Base-by-base conservation (phyloP, 192 early-diverging fungal genomes). In the Podila verticillata region DNA sequence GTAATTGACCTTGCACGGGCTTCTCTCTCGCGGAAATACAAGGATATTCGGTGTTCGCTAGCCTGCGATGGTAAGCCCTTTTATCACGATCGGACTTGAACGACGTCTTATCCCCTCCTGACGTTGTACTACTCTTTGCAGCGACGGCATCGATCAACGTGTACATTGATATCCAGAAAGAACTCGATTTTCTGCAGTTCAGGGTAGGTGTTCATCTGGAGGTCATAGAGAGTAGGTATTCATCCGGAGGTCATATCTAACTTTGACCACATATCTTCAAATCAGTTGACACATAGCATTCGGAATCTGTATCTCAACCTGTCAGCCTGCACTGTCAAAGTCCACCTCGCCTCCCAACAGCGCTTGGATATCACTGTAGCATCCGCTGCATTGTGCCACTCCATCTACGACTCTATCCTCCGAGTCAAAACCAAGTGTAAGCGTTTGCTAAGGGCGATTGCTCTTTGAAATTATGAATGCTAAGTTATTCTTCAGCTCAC, bases 101-200 rank as follows among this genome's bases (percentile, higher is more conserved):
- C 2, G 12, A 15, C 20, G 12, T 26, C 12, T 10, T 13, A 10
- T 15, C 20, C 5, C 17, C 51, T 10, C 9, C 30, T 36, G 5
- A 17, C 15, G 2, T 67, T 36, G 10, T 34, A n/a, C 12, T 29
- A 15, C 0, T 22, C 19, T 32, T 19, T 15, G 19, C 17, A 78
- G 74, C 65, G 15, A 66, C 60, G 24, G 68, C 74, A 17, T 70
- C 74, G 1, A 68, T 78, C 15, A 70, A 78, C 36, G 32, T 78
- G 17, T 78, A 78, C 51, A 22, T 78, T 13, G 74, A 78, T 57
- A 62, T 65, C 19, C 54, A 58, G 15, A 58, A 78, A 36, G 74
- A 78, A 19, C 48, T 78, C n/a, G 74, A 78, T 35, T 70, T 48
- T 66, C 48, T 78, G 3, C 39, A 57, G 32, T 78, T 66, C 32